Evolutionary conservation across 768 basidiomycete genomes (phyloP), one percentile per base, ranked within the genome.

Genomic region (Boletus tomentosulus): DNA sequence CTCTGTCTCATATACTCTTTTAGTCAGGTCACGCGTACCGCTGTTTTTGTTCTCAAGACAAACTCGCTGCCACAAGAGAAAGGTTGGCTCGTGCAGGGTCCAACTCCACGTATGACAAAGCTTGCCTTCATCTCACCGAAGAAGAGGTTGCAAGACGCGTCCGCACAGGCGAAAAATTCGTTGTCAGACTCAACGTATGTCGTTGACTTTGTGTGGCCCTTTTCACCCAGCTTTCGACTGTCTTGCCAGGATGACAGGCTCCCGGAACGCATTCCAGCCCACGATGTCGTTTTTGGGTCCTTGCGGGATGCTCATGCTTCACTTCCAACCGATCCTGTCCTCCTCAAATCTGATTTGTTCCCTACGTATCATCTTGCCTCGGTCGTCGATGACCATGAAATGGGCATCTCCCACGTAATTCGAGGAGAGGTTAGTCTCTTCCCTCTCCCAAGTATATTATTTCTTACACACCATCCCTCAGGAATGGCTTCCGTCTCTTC

Each of bases 351-450:
- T 1, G 97, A 99, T 67, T 74, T 83, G 1, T 96, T 89, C 67
- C 97, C 97, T 6, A 98, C 96, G 0, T 99, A 99, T 66, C 97
- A 98, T 59, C 80, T 99, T 5, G 96, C 97, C 0, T 94, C 86
- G 22, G 92, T 98, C 0, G 92, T 96, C 0, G 97, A 99, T 60
- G 97, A 99, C 71, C 84, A 93, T 62, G 84, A 86, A 62, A 99
- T 99, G 97, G 86, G 86, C 1, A 92, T 99, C 24, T 92, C 93
- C 0, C 97, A 98, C 71, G 95, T 98, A 5, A 72, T 98, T 1
- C 83, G 97, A 27, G 97, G 97, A 47, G 95, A 98, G 80, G 94
- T 86, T 53, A 28, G 76, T 58, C 19, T 42, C 28, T 31, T 34
- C 22, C 7, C 4, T 24, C 6, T n/a, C 13, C 41, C 25, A 33